Evolutionary conservation across 2,329 filamentous ascomycete genomes (phyloP), one percentile per base, ranked within the genome.

Genomic region (Ramularia endophylla): DNA sequence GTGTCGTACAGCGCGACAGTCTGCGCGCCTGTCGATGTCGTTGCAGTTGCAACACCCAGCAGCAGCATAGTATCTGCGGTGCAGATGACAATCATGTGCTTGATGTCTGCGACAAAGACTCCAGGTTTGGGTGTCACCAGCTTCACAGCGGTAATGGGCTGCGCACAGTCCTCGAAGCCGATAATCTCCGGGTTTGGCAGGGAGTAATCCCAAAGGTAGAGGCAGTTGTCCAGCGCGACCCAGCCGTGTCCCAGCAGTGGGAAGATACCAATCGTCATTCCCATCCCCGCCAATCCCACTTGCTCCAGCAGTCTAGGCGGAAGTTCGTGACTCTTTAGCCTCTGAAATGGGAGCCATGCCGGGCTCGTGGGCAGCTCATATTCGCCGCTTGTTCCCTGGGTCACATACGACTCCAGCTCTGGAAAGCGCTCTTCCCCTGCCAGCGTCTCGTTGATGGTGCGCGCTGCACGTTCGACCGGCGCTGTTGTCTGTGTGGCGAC

Each of bases 191-290:
- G 87, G 53, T 90, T 87, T n/a, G 86, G 81, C 61, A 87, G 78
- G 5, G 88, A 95, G 64, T 95, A 98, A 66, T 98, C 90, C 94
- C 94, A 98, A 12, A 98, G 74, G 62, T 95, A 98, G 32, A 98
- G 73, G 48, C 87, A 86, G 67, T 94, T 95, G 68, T 98, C 92
- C 61, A 98, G 92, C 17, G 86, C 80, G 41, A 95, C 85, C 85
- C 89, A 98, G 20, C 90, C 92, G 65, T 97, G 88, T 58, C 90
- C 89, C 58, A 98, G 76, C 65, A 94, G 86, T 13, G 92, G 86
- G 64, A 98, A 97, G 25, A 98, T 72, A 8, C 94, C 94, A 85
- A 98, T 94, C 58, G 80, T 78, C n/a, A 89, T 95, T 44, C 84
- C 83, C 17, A 95, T 80, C 60, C 94, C 82, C 43, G 86, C 85